Conservation (phyloP, 331 rosid species). For the Saraca asoca region DNA sequence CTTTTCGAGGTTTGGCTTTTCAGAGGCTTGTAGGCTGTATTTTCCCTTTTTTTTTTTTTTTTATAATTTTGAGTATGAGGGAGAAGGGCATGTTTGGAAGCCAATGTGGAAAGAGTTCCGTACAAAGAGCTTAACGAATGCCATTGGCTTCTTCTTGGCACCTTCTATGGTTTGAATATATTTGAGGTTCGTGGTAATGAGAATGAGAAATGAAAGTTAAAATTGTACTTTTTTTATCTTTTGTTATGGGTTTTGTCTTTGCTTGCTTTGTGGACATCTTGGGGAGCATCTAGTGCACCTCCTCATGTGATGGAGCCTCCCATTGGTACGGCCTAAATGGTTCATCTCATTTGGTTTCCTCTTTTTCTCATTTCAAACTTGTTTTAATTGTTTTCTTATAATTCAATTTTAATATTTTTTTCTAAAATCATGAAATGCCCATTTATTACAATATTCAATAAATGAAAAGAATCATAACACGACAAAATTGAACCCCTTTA, state of each 20-base stretch:
- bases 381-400: background rate
- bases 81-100: conserved; percentile 23
- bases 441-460: too few species aligned
- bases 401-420: too few species aligned
- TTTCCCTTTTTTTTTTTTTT: too few species aligned
- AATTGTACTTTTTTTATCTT: background rate
- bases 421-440: too few species aligned
- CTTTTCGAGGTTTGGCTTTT: conserved; percentile 35
- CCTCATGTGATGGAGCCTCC: conserved; percentile 42
- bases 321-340: conserved; percentile 25
- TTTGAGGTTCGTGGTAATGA: conserved; percentile 14
- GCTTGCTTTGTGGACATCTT: conserved; percentile 36
- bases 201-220: background rate
- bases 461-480: background rate
- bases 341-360: conserved; percentile 23
- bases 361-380: conserved; percentile 27
- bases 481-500: too few species aligned
- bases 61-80: background rate
- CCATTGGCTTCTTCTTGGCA: conserved; percentile 19
- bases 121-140: background rate
- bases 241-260: conserved; percentile 25
- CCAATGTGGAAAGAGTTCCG: conserved; percentile 12
- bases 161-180: conserved; percentile 6
- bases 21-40: background rate
- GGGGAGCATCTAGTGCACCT: conserved; percentile 36